Evolutionary conservation across 768 basidiomycete genomes (phyloP).

Genomic region (Tricholoma saponaceum): DNA sequence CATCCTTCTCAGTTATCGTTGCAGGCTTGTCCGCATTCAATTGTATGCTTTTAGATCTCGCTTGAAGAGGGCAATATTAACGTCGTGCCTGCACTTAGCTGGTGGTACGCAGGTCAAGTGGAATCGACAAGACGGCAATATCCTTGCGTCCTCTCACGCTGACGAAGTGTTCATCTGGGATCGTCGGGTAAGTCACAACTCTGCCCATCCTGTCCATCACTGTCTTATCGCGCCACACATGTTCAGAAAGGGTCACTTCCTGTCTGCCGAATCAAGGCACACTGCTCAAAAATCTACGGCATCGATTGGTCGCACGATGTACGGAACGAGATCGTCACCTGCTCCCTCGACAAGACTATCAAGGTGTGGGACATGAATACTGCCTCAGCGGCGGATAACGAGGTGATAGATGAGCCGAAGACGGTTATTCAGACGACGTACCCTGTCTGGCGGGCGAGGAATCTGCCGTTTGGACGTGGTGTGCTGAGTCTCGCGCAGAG

Average conservation of each 20-base stretch:
- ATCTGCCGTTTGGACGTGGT: slow-evolving; percentile 89
- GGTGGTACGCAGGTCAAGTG: slow-evolving; percentile 96
- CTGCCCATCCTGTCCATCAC: neutral
- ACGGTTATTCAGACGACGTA: slow-evolving; percentile 68
- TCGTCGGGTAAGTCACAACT: slow-evolving; percentile 57
- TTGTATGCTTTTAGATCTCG: slow-evolving; percentile 18
- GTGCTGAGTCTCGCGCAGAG: slow-evolving; percentile 86
- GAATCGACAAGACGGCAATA: slow-evolving; percentile 83
- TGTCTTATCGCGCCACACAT: neutral
- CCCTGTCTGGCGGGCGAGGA: slow-evolving; percentile 92
- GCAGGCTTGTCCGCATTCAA: slow-evolving; percentile 43
- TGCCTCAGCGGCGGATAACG: slow-evolving; percentile 19
- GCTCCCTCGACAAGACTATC: slow-evolving; percentile 91
- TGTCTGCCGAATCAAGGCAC: slow-evolving; percentile 69
- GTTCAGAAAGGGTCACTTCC: slow-evolving; percentile 85
- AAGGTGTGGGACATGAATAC: slow-evolving; percentile 72
- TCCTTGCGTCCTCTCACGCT: slow-evolving; percentile 87
- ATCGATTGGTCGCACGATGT: slow-evolving; percentile 89
- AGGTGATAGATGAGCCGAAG: slow-evolving; percentile 30
- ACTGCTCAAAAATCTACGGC: slow-evolving; percentile 92
- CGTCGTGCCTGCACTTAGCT: slow-evolving; percentile 38
- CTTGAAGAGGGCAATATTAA: neutral
- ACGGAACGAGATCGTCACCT: slow-evolving; percentile 83
- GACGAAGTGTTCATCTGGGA: slow-evolving; percentile 94
- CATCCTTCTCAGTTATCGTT: neutral